Conservation (phyloP, 1,139 yeast species). For the Magnusiomyces fungicola region DNA sequence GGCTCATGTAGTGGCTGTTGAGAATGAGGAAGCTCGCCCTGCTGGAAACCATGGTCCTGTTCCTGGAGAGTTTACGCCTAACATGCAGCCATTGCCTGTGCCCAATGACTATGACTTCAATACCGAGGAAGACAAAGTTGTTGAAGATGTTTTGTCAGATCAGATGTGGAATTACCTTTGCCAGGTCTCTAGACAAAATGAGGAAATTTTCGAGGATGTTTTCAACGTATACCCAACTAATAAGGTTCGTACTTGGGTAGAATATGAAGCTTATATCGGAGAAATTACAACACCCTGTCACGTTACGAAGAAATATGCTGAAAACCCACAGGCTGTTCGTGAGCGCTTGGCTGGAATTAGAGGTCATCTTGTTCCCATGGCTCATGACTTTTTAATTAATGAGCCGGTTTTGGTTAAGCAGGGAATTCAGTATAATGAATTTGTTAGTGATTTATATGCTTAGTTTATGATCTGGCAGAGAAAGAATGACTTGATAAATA, state of each 20-base stretch:
- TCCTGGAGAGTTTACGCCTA: conserved; percentile 6
- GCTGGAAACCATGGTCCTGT: not conserved
- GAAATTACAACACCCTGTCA: conserved; percentile 16
- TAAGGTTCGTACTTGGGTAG: conserved; percentile 15
- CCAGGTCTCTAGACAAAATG: conserved; percentile 11
- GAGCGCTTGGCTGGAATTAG: conserved; percentile 13
- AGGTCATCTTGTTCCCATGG: conserved; percentile 17
- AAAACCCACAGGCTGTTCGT: conserved; percentile 13
- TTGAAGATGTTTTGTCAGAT: conserved; percentile 17
- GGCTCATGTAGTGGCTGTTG: conserved; percentile 1
- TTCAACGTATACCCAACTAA: conserved; percentile 18
- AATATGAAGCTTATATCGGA: conserved; percentile 10
- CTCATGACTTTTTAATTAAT: conserved; percentile 17
- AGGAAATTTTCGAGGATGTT: conserved; percentile 17
- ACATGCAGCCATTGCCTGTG: conserved; percentile 15
- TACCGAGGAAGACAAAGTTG: conserved; percentile 15
- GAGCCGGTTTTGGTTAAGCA: conserved; percentile 17
- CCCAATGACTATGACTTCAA: conserved; percentile 18
- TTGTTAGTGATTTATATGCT: conserved; percentile 17
- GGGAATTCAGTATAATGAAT: conserved; percentile 18
- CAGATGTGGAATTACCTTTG: conserved; percentile 16
- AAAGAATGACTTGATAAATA: too few relatives aligned
- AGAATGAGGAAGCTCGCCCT: not conserved
- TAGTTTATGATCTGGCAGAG: too few relatives aligned
- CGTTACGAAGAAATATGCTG: conserved; percentile 12